These are phyloP conservation scores for Brettanomyces custersianus DNA, from an alignment of 805 yeast species.

Conservation along the genomic window DNA sequence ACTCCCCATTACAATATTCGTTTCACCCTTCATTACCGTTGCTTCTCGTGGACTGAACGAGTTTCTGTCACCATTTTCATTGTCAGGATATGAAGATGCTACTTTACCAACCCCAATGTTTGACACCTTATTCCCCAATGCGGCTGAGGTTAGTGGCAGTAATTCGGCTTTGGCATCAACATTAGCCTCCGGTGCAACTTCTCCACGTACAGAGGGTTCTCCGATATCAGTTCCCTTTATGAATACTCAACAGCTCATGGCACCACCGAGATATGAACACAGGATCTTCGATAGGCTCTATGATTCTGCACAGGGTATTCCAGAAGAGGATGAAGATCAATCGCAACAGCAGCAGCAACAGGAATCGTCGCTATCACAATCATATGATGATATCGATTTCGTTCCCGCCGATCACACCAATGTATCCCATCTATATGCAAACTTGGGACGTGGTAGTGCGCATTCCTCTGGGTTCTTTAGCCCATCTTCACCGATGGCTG, in stretches of 20 bases:
- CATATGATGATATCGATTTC: not conserved
- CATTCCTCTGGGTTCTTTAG: too few relatives aligned
- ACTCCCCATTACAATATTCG: conserved; percentile 51
- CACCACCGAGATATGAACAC: conserved; percentile 80
- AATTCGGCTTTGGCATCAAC: conserved; percentile 13
- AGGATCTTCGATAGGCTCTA: conserved; percentile 77
- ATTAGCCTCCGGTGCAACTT: conserved; percentile 16
- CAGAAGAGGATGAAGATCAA: not conserved
- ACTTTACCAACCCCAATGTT: conserved; percentile 1
- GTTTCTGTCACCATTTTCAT: conserved; percentile 18
- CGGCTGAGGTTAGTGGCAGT: not conserved
- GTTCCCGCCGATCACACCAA: not conserved
- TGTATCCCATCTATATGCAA: not conserved
- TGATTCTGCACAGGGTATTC: conserved; percentile 3
- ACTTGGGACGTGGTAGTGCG: too few relatives aligned
- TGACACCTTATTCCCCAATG: not conserved
- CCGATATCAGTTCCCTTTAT: not conserved
- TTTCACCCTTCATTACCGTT: conserved; percentile 70
- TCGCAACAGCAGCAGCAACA: not conserved
- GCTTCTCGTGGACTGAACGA: conserved; percentile 33
- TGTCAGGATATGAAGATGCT: conserved; percentile 18
- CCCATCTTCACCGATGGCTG: too few relatives aligned
- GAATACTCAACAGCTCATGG: conserved; percentile 41
- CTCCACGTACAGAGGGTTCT: conserved; percentile 14
- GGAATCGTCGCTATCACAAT: not conserved